These are phyloP conservation scores for Cylindrodendrum hubeiense DNA, from an alignment of 2,329 filamentous ascomycete species.

Conservation along the genomic window DNA sequence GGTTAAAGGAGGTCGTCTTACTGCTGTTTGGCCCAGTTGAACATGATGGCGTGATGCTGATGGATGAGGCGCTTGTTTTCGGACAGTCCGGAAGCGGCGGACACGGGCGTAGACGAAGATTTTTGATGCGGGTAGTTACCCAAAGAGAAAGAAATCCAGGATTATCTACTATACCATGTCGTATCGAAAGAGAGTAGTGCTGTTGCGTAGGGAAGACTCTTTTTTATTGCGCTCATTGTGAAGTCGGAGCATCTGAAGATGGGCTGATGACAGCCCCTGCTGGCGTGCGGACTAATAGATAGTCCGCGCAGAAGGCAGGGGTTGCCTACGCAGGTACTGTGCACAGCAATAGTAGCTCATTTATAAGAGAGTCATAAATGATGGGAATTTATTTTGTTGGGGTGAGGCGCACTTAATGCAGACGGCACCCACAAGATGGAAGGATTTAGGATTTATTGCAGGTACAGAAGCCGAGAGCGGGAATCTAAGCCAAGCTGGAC, in stretches of 20 bases:
- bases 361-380: no score
- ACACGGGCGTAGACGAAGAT: not conserved
- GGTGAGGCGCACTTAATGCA: no score
- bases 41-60: slow-evolving; percentile 68
- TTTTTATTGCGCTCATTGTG: not conserved
- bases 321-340: no score
- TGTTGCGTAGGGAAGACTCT: not conserved
- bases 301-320: not conserved
- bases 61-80: not conserved
- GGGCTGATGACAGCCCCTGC: not conserved
- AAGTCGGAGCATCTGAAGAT: not conserved
- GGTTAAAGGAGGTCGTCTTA: slow-evolving; percentile 58
- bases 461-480: no score
- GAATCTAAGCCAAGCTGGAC: no score
- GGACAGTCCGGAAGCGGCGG: not conserved
- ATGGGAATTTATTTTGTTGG: no score
- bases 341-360: no score
- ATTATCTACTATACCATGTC: not conserved
- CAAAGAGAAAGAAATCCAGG: not conserved
- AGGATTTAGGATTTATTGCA: no score
- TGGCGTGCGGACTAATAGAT: not conserved
- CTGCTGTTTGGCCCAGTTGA: slow-evolving; percentile 96
- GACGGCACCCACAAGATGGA: no score
- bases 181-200: not conserved
- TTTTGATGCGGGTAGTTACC: not conserved